These are phyloP conservation scores for Nakaseomyces sp. DNA, from an alignment of 1,139 yeast genomes.

Conservation along the genomic window DNA sequence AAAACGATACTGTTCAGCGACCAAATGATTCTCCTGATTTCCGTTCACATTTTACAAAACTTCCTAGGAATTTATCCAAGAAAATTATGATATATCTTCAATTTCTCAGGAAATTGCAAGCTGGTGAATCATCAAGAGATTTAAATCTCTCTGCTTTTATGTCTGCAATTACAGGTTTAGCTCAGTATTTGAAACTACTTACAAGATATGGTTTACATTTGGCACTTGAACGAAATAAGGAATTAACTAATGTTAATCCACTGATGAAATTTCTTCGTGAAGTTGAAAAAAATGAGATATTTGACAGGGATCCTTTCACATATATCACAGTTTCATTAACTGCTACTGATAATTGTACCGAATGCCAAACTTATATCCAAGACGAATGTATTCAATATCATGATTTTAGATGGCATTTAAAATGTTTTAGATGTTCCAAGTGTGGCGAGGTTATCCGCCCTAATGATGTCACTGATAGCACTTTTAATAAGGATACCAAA, in stretches of 20 bases:
- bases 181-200: slow-evolving; percentile 81
- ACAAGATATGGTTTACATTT: slow-evolving; percentile 73
- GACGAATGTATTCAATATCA: slow-evolving; percentile 60
- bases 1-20: not conserved
- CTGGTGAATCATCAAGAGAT: slow-evolving; percentile 24
- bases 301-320: slow-evolving; percentile 37
- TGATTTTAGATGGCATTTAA: slow-evolving; percentile 70
- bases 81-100: slow-evolving; percentile 71
- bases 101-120: slow-evolving; percentile 50
- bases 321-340: slow-evolving; percentile 47
- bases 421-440: slow-evolving; percentile 57
- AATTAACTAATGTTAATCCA: slow-evolving; percentile 50
- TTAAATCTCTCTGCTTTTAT: slow-evolving; percentile 52
- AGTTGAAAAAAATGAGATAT: slow-evolving; percentile 41
- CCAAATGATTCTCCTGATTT: slow-evolving; percentile 2
- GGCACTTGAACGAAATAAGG: slow-evolving; percentile 59
- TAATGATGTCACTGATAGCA: slow-evolving; percentile 37
- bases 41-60: slow-evolving; percentile 41
- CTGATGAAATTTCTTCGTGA: slow-evolving; percentile 54
- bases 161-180: slow-evolving; percentile 82
- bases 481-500: slow-evolving; percentile 35
- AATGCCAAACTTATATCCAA: slow-evolving; percentile 72
- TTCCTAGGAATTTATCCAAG: slow-evolving; percentile 82
- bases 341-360: slow-evolving; percentile 69
- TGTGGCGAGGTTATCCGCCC: slow-evolving; percentile 40